Evolutionary conservation across 352 stramenopile species (phyloP).

Genomic region (Pythium dissotocum): DNA sequence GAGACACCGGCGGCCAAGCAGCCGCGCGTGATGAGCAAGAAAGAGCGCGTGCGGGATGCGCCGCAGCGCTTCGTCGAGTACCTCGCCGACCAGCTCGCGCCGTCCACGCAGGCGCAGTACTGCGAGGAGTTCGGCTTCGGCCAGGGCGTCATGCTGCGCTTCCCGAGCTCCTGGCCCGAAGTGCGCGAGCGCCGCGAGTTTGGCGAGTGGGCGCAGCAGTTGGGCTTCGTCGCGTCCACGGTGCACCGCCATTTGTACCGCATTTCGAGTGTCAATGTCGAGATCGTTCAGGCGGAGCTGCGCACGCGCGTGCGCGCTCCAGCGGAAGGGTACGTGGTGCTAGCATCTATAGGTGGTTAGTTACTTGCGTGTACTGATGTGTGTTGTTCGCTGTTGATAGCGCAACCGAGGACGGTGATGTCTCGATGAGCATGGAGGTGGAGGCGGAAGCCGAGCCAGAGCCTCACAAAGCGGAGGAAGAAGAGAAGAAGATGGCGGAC

Average conservation of each 20-base stretch:
- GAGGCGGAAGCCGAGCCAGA: conserved; percentile 16
- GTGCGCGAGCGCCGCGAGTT: conserved; percentile 36
- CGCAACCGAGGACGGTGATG: conserved; percentile 8
- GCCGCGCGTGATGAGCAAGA: conserved; percentile 33
- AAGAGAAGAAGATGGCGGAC: neutral
- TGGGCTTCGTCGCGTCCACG: conserved; percentile 54
- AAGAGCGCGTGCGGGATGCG: conserved; percentile 45
- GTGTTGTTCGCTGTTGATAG: neutral
- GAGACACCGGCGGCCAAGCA: neutral
- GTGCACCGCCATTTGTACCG: conserved; percentile 41
- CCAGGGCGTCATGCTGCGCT: conserved; percentile 59
- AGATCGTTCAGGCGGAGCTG: conserved; percentile 58
- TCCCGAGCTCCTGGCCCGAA: conserved; percentile 38
- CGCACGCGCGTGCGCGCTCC: conserved; percentile 27
- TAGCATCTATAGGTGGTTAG: neutral
- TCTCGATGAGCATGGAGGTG: conserved; percentile 10
- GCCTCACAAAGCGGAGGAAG: neutral
- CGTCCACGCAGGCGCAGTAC: conserved; percentile 44
- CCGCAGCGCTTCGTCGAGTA: conserved; percentile 57
- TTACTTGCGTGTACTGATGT: conserved; percentile 1
- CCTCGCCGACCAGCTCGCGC: conserved; percentile 51
- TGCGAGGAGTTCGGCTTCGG: conserved; percentile 51
- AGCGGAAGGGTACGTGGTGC: conserved; percentile 12
- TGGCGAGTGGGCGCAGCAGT: conserved; percentile 40
- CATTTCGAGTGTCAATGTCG: conserved; percentile 58